Base-by-base conservation (phyloP, 2,329 filamentous ascomycete genomes). In the Saccharata proteae region DNA sequence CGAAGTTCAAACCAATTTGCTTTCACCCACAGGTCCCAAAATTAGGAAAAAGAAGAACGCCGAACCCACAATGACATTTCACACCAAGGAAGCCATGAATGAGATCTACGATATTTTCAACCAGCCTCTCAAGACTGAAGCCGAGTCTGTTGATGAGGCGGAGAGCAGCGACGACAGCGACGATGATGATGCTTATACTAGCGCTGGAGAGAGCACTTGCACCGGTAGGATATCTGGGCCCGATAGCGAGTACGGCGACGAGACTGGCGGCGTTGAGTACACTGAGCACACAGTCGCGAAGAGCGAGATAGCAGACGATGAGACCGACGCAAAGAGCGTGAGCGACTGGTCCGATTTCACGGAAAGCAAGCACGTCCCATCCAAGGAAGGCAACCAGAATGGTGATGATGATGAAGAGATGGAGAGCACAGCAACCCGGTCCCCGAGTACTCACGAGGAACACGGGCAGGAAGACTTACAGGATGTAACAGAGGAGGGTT, bases 41-140 rank as follows among this genome's bases (percentile, higher is more conserved):
- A 68, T 88, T 34, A 44, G 46, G 34, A 80, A 77, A 66, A 82
- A 82, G 54, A 90, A 80, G 52, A 77, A 76, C 30, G 59, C 65
- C 20, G 88, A 96, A 55, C 82, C 86, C n/a, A 98, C 90, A 2
- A 94, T 98, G 86, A 98, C 90, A 1, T 73, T 98, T 42, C 85
- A 96, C 50, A 98, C 90, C 9, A 82, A 74, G 45, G 88, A 90
- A 41, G 90, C 90, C 4, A 94, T 88, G 39, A 86, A 96, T 44
- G 90, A 98, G 44, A 94, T 98, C 31, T 96, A 96, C 47, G 85
- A 85, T 36, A 83, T 98, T 28, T 98, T 96, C 59, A 96, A 90
- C 47, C 81, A 90, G 36, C 88, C 90, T 2, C 55, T 88, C 20
- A 67, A 69, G 39, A 60, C 61, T 3, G 46, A 42, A 19, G 55